Evolutionary conservation across 306 rosid species (phyloP), one percentile per base, ranked within the genome.

Genomic region (Cicer yamashitae): DNA sequence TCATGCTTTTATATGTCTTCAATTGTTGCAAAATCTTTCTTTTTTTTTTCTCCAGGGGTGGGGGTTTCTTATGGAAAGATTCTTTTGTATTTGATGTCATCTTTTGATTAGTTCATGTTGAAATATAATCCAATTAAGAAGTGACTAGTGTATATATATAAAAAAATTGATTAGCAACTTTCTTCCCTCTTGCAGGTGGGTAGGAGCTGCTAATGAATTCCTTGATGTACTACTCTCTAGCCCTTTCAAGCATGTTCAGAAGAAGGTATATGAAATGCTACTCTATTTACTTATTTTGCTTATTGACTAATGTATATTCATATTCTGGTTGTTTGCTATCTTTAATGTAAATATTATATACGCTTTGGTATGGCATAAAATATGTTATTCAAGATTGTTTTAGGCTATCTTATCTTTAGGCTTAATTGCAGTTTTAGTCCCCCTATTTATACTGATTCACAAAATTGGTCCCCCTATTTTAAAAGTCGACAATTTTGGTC

Each of bases 151-250:
- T 44, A 45, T 60, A 46, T 30, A 30, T 30, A 30, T 30, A 30
- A 14, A 59, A 58, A 44, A 43, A 8, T 13, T 44, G 34, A 59
- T 6, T 10, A 39, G 18, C 74, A 54, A 22, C 43, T 79, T 77
- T 17, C 51, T 18, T 61, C 72, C 71, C 58, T 75, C 56, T 67
- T 77, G 86, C 91, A 94, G 96, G 97, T 94, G 99, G 99, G 96
- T 89, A 51, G 84, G 96, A 77, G 96, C 93, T 18, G 73, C 79
- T 3, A 80, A 75, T 83, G 97, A 94, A 82, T 89, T 86, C 88
- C 81, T 92, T 22, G 86, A 62, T 52, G 91, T 83, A 39, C 82
- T 92, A 54, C 90, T 80, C 75, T 71, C 89, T 37, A 88, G 93
- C 85, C 79, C 58, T 12, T 84, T 82, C 60, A 81, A 88, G 88